A percentile compares a stretch with the other conserved stretches of the same genome.
These are phyloP conservation scores for Cystobasidium sp. DNA, from an alignment of 1,284 basidiomycete genomes.

Conservation along the genomic window DNA sequence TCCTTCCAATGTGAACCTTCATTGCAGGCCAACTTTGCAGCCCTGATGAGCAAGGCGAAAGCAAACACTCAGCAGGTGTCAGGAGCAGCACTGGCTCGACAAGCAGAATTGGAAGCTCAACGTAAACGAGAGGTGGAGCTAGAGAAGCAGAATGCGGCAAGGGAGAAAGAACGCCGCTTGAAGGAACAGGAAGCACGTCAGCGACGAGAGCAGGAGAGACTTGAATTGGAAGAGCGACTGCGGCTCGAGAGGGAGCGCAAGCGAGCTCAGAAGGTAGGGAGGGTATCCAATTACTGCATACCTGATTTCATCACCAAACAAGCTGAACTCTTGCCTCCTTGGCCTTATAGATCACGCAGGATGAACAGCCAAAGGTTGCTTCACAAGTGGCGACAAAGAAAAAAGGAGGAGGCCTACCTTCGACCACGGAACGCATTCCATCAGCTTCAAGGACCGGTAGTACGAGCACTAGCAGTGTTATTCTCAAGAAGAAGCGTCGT, in stretches of 20 bases:
- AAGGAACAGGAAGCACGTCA: slow-evolving; percentile 38
- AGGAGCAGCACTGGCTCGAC: slow-evolving; percentile 17
- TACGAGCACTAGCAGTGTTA: neutral
- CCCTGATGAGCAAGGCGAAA: slow-evolving; percentile 44
- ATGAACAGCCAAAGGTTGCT: neutral
- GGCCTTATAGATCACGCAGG: neutral
- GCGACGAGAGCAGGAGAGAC: slow-evolving; percentile 42
- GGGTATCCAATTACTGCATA: neutral
- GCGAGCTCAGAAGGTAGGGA: slow-evolving; percentile 31
- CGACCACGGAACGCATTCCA: slow-evolving; percentile 12
- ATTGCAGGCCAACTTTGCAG: slow-evolving; percentile 22
- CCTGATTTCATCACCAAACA: neutral
- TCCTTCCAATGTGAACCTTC: neutral
- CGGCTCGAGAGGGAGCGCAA: slow-evolving; percentile 44
- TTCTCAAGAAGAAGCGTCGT: slow-evolving; percentile 31
- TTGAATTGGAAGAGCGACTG: slow-evolving; percentile 41
- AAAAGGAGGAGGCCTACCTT: slow-evolving; percentile 1
- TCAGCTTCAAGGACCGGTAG: neutral
- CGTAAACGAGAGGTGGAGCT: slow-evolving; percentile 44
- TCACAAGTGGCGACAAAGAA: neutral
- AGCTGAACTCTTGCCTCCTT: neutral
- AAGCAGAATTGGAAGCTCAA: slow-evolving; percentile 42
- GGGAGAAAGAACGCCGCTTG: slow-evolving; percentile 27
- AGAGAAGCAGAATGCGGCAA: slow-evolving; percentile 41
- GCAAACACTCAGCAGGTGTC: slow-evolving; percentile 34